Evolutionary conservation across 2,329 filamentous ascomycete genomes (phyloP).

Genomic region (Colletotrichum australisinense): DNA sequence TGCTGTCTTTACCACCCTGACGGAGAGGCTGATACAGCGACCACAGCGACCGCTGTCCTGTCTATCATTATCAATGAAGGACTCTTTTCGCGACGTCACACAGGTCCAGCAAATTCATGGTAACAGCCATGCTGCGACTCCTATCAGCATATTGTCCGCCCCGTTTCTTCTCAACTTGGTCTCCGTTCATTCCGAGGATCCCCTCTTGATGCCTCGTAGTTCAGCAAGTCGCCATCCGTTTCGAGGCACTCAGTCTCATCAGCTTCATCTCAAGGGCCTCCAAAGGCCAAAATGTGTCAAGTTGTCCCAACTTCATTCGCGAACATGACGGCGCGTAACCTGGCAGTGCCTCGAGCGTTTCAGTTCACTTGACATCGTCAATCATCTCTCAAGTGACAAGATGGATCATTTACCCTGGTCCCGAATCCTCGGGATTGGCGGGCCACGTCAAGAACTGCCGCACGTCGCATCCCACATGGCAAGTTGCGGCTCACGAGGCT

Average conservation of each 20-base stretch:
- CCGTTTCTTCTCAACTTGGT: not conserved
- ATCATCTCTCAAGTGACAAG: not conserved
- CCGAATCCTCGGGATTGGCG: not conserved
- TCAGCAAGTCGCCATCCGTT: not conserved
- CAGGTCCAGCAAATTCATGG: not conserved
- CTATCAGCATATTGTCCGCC: not conserved
- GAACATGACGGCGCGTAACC: not conserved
- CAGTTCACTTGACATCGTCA: not conserved
- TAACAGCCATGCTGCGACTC: not conserved
- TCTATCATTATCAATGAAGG: not conserved
- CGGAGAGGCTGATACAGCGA: not conserved
- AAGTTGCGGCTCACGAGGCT: not conserved
- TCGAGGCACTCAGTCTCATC: not conserved
- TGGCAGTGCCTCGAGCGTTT: not conserved
- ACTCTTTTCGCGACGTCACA: not conserved
- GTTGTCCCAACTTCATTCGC: not conserved
- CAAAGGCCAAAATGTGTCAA: not conserved
- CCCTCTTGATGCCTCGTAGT: not conserved
- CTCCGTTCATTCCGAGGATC: not conserved
- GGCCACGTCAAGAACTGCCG: not conserved
- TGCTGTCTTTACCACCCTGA: not conserved
- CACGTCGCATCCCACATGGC: not conserved
- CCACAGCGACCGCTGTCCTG: not conserved
- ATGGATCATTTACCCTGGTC: not conserved
- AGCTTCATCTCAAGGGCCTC: not conserved